These are phyloP conservation scores for Thelephora ganbajun DNA, from an alignment of 768 basidiomycete genomes.

Conservation along the genomic window DNA sequence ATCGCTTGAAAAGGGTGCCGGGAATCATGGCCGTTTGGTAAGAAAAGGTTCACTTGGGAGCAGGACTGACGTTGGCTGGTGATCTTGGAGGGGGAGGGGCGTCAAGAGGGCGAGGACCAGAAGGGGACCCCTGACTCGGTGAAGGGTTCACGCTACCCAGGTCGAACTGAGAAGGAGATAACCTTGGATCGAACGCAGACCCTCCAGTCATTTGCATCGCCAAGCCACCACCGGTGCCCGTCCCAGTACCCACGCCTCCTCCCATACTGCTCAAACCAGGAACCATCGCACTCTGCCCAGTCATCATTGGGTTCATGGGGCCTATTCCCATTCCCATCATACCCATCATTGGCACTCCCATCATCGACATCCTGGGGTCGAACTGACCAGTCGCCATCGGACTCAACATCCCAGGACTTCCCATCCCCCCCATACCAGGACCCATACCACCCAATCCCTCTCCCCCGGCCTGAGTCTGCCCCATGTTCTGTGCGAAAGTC, in stretches of 20 bases:
- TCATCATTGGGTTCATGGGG: slow-evolving; percentile 7
- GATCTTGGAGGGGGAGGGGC: neutral
- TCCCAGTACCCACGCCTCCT: slow-evolving; percentile 9
- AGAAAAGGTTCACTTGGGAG: neutral
- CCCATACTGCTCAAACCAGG: slow-evolving; percentile 11
- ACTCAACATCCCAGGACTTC: slow-evolving; percentile 7
- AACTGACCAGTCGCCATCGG: slow-evolving; percentile 28
- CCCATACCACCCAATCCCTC: slow-evolving; percentile 52
- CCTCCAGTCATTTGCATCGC: slow-evolving; percentile 52
- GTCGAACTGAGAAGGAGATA: slow-evolving; percentile 23
- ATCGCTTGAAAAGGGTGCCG: too few species aligned
- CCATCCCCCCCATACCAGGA: slow-evolving; percentile 37
- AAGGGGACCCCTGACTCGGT: slow-evolving; percentile 9
- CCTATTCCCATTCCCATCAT: slow-evolving; percentile 14
- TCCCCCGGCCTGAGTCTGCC: slow-evolving; percentile 28
- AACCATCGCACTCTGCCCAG: slow-evolving; percentile 9
- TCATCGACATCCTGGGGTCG: slow-evolving; percentile 77
- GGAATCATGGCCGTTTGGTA: too few species aligned
- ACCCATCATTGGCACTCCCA: slow-evolving; percentile 58
- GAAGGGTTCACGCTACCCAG: slow-evolving; percentile 1
- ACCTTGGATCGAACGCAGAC: slow-evolving; percentile 44
- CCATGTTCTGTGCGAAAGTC: slow-evolving; percentile 39
- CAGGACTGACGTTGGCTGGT: neutral
- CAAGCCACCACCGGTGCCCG: slow-evolving; percentile 18
- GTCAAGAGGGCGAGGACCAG: slow-evolving; percentile 8